A percentile compares a stretch with the other conserved stretches of the same genome.
These are phyloP conservation scores for Phyllosticta citriasiana DNA, from an alignment of 2,329 filamentous ascomycete species.

Conservation along the genomic window DNA sequence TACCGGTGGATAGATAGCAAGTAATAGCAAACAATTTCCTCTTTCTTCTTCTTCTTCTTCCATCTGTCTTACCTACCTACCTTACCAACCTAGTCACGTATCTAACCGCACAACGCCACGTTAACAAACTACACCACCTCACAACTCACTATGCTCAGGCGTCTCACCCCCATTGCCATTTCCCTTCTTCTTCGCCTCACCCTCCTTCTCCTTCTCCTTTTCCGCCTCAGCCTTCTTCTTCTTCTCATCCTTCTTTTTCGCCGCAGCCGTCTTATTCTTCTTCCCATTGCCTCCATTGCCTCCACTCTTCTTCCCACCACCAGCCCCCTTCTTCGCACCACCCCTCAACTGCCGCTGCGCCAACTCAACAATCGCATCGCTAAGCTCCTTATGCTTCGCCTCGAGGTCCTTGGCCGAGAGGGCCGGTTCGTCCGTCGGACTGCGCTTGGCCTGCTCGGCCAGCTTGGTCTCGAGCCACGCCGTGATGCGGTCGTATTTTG, in stretches of 20 bases:
- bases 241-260: conserved; percentile 25
- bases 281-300: conserved; percentile 34
- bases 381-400: conserved; percentile 58
- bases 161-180: neutral
- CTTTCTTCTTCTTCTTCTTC: too few relatives aligned
- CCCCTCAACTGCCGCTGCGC: conserved; percentile 56
- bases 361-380: conserved; percentile 59
- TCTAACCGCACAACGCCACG: too few relatives aligned
- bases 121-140: neutral
- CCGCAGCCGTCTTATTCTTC: conserved; percentile 23
- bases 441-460: conserved; percentile 59
- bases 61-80: too few relatives aligned
- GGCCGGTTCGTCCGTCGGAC: conserved; percentile 61
- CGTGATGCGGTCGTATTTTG: conserved; percentile 50
- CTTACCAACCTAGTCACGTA: too few relatives aligned
- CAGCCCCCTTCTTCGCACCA: conserved; percentile 15
- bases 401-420: conserved; percentile 63
- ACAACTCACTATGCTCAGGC: conserved; percentile 11
- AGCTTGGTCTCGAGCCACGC: conserved; percentile 69
- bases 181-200: conserved; percentile 19
- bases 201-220: conserved; percentile 17
- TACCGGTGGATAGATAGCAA: too few relatives aligned
- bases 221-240: conserved; percentile 2
- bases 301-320: conserved; percentile 11
- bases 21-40: too few relatives aligned